Evolutionary conservation across 768 basidiomycete species (phyloP), one percentile per base, ranked within the genome.

Genomic region (Porphyrellus cyaneotinctus): DNA sequence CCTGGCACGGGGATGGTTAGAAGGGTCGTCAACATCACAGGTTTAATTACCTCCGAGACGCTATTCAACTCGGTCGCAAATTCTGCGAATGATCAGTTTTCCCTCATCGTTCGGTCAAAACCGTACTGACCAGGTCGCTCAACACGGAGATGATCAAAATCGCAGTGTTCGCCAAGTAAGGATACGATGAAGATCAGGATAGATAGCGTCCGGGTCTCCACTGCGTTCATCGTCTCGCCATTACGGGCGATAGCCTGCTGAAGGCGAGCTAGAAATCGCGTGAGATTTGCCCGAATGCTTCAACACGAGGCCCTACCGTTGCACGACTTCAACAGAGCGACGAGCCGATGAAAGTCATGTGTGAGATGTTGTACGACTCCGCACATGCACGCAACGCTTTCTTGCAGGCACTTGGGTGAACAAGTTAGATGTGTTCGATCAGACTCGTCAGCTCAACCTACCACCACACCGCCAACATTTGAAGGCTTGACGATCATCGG

Each of bases 401-500:
- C 97, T 72, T 95, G 92, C 30, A 98, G 69, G 20, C 88, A 85
- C 88, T 94, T 2, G 38, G 23, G 41, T 4, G 22, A 31, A 23
- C 33, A 42, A 15, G 23, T 56, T n/a, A 56, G 43, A 42, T 18
- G 26, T 26, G 13, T 3, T 38, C 33, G 11, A 20, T 30, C 26
- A 3, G 8, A 18, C 3, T 13, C 18, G 26, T 28, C 14, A n/a
- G 22, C 12, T 47, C 32, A 37, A 64, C 80, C 28, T 54, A 90
- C 88, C 70, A 80, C 75, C 10, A 88, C 73, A 23, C 87, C 84
- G 13, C 85, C 85, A 2, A 78, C 71, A 35, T 78, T 76, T 0
- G 85, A 82, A 5, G 92, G 93, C 62, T 90, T 92, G 60, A 91
- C 78, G 37, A 99, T 87, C 94, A 98, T 94, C 0, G 91, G 89